A percentile compares a stretch with the other conserved stretches of the same genome.
These are phyloP conservation scores for Mortierella sp. DNA, from an alignment of 371 early-diverging fungal species.

Conservation along the genomic window DNA sequence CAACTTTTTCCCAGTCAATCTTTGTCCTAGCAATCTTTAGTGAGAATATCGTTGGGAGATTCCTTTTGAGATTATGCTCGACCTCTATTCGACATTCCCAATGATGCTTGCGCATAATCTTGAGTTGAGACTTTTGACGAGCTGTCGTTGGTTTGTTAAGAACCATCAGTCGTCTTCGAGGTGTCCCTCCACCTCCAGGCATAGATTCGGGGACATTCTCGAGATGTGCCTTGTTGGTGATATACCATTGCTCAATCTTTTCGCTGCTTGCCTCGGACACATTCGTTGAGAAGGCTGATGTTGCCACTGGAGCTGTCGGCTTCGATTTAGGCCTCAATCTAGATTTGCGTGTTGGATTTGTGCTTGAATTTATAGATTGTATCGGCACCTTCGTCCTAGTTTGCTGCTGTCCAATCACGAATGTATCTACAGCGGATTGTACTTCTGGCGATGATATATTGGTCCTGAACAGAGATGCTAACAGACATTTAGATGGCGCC, in stretches of 20 bases:
- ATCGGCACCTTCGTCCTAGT: not conserved
- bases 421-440: not conserved
- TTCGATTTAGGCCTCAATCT: not conserved
- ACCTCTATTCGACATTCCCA: conserved; percentile 40
- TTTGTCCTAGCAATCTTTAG: conserved; percentile 39
- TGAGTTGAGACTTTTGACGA: conserved; percentile 32
- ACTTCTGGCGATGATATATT: conserved; percentile 6
- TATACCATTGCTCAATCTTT: conserved; percentile 52
- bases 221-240: conserved; percentile 35
- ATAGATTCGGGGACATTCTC: conserved; percentile 4
- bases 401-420: conserved; percentile 1
- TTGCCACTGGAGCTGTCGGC: not conserved
- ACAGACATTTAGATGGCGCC: conserved; percentile 5
- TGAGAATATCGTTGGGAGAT: conserved; percentile 26
- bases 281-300: conserved; percentile 13
- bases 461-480: conserved; percentile 31
- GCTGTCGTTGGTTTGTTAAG: conserved; percentile 23
- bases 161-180: conserved; percentile 31
- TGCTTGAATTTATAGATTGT: not conserved
- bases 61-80: conserved; percentile 15
- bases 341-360: conserved; percentile 6
- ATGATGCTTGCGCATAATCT: conserved; percentile 48
- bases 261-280: conserved; percentile 9
- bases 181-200: not conserved
- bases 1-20: conserved; percentile 38